These are phyloP conservation scores for Aspergillus sp. DNA, from an alignment of 2,329 filamentous ascomycete genomes.

Conservation along the genomic window DNA sequence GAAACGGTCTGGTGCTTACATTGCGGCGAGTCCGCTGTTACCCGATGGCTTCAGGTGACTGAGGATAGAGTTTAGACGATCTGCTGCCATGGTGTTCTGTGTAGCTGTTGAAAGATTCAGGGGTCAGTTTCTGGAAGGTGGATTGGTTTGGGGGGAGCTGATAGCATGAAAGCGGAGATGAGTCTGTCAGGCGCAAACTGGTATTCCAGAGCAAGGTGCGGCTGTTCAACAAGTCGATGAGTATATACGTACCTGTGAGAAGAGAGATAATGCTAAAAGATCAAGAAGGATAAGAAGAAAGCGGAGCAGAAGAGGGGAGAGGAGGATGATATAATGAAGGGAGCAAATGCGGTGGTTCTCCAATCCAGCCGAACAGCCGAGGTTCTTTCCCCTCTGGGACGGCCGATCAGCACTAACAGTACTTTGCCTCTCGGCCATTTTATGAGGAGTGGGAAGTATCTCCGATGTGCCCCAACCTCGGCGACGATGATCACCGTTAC, in stretches of 20 bases:
- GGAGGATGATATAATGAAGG: constrained; percentile 1
- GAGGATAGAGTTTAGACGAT: constrained; percentile 83
- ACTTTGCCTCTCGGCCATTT: background rate
- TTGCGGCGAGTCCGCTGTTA: constrained; percentile 68
- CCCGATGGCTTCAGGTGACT: constrained; percentile 74
- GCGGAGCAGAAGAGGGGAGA: background rate
- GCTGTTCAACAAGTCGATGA: background rate
- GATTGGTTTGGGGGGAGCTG: background rate
- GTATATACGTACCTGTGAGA: background rate
- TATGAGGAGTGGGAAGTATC: background rate
- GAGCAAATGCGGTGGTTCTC: background rate
- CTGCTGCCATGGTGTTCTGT: constrained; percentile 66
- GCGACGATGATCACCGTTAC: background rate
- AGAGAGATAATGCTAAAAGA: background rate
- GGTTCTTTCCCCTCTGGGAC: constrained; percentile 11
- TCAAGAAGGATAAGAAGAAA: background rate
- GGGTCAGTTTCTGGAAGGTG: background rate
- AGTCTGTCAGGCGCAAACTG: background rate
- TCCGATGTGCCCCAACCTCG: background rate
- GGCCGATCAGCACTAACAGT: background rate
- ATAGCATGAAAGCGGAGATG: background rate
- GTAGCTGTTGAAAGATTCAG: background rate
- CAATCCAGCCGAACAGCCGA: constrained; percentile 15
- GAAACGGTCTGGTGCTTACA: constrained; percentile 61
- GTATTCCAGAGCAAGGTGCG: too few species aligned